Evolutionary conservation across 2,329 filamentous ascomycete species (phyloP), one percentile per base, ranked within the genome.

Genomic region (Ascochyta lentis): DNA sequence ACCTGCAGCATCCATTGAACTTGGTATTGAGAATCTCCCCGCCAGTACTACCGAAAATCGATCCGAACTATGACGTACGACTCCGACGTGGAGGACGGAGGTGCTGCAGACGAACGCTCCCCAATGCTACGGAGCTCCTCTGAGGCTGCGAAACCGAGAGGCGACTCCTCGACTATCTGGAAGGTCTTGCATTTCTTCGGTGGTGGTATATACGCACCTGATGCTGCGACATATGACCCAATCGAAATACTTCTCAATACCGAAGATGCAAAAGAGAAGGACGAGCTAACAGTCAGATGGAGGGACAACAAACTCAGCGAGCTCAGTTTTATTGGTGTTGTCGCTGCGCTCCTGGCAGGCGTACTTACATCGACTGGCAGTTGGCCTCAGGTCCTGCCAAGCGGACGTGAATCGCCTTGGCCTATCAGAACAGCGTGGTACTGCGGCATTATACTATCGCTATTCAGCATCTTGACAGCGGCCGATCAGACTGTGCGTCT

Each of bases 381-480:
- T 40, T 80, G 78, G 78, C 78, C 78, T 10, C 70, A 71, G 44
- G 71, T 80, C 22, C 65, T 79, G 7, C 66, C 68, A 10, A 76
- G 75, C 41, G 76, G 70, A 6, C 44, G 64, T n/a, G 31, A 62
- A 34, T 71, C 74, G 13, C 77, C 78, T 2, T 80, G 78, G 78
- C 58, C 68, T 4, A 72, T 79, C 4, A 71, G 77, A 10, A 74
- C 77, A 10, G 73, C 72, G 19, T 79, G 76, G 76, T 79, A 75
- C 60, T 73, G 71, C 45, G 78, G 77, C 12, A 78, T 79, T 34
- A 71, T 84, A 10, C 78, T 85, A 24, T 75, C 81, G 1, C 72
- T 84, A 3, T 82, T 82, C 54, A 78, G 78, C n/a, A 76, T 84
- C 6, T 71, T 83, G 9, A 76, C 78, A 1, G 75, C 79, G 5